Evolutionary conservation across 2,329 filamentous ascomycete species (phyloP), one percentile per base, ranked within the genome.

Genomic region (Fusarium compactum): DNA sequence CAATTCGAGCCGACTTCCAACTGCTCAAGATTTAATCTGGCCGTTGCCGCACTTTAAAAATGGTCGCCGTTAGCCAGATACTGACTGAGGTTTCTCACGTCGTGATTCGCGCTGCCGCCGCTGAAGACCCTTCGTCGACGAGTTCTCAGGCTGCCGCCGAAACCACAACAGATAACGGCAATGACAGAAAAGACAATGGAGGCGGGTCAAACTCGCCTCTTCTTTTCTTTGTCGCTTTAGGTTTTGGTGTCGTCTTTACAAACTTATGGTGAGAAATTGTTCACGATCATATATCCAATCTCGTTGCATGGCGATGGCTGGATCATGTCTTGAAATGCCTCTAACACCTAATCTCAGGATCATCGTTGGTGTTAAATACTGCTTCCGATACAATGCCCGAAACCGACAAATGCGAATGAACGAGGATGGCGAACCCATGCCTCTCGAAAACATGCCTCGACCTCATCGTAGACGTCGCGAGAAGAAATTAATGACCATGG

Each of bases 401-500:
- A 97, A 97, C 78, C 91, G 96, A 54, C 90, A 91, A 66, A 83
- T 94, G 76, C 90, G 93, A 83, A 87, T 82, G 84, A 92, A 85
- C 71, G 92, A 94, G 75, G 92, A 95, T 72, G 92, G 92, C 78
- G 95, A 98, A 69, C 93, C 92, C 18, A 97, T 99, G 76, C 94
- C 94, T 68, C 85, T 99, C 70, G 89, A 95, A 62, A 88, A 91
- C 61, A 94, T 98, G 87, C 93, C 94, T 62, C 82, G 94, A 65
- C 91, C 94, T 53, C 95, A 96, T 79, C 89, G 96, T 61, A 89
- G 95, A 76, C 89, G 95, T 71, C 90, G 95, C 64, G 96, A 99
- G 81, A 99, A 99, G 89, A 99, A 98, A 80, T 82, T 99, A 73
- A 98, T 99, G 96, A 93, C 92, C 4, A 98, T 98, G 90, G 96